Conservation (phyloP, 2,329 filamentous ascomycete genomes). For the Colletotrichum sp. region DNA sequence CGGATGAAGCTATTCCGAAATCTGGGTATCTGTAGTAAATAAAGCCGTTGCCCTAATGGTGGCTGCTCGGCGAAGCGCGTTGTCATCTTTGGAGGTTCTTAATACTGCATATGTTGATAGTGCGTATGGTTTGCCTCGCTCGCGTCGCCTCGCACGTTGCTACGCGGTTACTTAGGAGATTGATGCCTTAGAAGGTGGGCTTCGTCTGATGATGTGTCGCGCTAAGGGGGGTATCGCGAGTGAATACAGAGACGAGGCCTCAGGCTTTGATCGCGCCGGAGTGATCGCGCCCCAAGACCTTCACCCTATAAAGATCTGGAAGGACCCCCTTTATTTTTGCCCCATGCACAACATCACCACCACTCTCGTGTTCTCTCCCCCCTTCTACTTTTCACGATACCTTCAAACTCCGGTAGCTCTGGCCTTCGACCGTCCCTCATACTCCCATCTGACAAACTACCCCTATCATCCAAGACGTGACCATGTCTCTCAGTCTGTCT, state of each 20-base stretch:
- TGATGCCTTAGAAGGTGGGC: neutral
- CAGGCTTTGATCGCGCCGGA: neutral
- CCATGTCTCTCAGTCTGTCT: neutral
- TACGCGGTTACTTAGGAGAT: neutral
- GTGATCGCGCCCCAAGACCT: neutral
- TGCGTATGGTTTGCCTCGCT: neutral
- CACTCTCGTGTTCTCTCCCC: neutral
- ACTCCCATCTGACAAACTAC: neutral
- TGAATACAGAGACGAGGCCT: neutral
- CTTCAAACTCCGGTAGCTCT: neutral
- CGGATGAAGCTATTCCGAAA: neutral
- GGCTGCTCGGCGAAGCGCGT: no score
- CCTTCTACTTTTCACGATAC: neutral
- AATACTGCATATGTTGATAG: accelerated
- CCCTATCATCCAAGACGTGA: neutral
- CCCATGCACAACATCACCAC: no score
- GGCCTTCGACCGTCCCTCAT: no score
- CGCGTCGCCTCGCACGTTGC: neutral
- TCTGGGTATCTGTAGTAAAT: neutral
- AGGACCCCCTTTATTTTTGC: no score
- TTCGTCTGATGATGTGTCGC: neutral
- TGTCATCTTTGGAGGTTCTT: no score
- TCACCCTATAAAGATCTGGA: neutral
- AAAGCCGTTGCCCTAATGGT: neutral
- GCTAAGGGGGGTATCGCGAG: neutral